Base-by-base conservation (phyloP, 352 stramenopile genomes). In the Globisporangium heterothallicum region DNA sequence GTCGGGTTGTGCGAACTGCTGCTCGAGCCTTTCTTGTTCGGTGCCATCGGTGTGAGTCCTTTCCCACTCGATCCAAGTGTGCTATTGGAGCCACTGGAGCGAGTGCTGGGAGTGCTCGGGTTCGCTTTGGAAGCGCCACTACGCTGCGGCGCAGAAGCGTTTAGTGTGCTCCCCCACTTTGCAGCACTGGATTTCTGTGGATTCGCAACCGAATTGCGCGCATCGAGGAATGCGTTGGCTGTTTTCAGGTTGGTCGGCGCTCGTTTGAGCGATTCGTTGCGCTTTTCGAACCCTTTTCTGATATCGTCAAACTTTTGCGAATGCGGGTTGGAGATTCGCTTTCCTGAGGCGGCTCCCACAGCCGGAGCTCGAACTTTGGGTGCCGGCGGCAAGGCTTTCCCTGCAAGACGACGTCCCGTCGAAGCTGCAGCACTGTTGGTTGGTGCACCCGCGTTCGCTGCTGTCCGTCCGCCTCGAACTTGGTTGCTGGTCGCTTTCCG, bases 261-360 rank as follows among this genome's bases (percentile, higher is more conserved):
- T 8, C 68, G 66, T 43, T 76, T 68, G 19, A 87, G 65, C 1
- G 61, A 56, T 46, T 88, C 72, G 48, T 71, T 79, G 42, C 77
- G 77, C 25, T 71, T 72, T 10, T 71, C 66, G 46, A 79, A 86
- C 3, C 68, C 63, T 29, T 75, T 81, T 53, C 80, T 84, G 30
- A 88, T 70, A 43, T 83, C 67, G 47, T 88, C 74, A 18, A 88
- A 74, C 30, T 78, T 78, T 42, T 88, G 77, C 4, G 79, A 53
- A 38, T 86, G 72, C 4, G 68, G 36, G 35, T 88, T 86, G 4
- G 68, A 56, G 26, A 84, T 76, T 22, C 67, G 67, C 42, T 82
- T 83, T 1, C 77, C 72, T 1, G 72, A 76, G 0, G 77, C 74
- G 10, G 74, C 77, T 16, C 74, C 77, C 9, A 70, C 58, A 4